Percentiles rank a stretch among this genome's conserved stretches.
These are phyloP conservation scores for Lumnitzera racemosa DNA, from an alignment of 345 rosid species.

Conservation along the genomic window DNA sequence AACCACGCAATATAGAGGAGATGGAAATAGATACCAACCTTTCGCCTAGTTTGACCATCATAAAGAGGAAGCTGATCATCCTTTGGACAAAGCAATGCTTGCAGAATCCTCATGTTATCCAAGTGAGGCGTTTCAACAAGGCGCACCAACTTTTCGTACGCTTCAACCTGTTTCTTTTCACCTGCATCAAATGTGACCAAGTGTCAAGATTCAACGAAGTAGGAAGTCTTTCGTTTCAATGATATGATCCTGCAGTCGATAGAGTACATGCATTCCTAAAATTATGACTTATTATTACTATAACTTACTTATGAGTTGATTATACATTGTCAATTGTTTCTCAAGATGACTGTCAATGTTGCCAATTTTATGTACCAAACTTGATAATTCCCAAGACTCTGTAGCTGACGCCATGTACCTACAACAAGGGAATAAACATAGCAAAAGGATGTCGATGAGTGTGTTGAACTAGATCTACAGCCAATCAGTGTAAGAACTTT, in stretches of 20 bases:
- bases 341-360: constrained; percentile 35
- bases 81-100: constrained; percentile 40
- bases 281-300: neutral
- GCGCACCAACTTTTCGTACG: constrained; percentile 28
- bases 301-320: constrained; percentile 35
- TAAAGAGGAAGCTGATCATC: constrained; percentile 42
- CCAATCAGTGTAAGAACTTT: too few relatives aligned
- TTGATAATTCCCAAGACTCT: constrained; percentile 65
- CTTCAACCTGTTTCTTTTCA: constrained; percentile 40
- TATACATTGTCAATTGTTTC: constrained; percentile 27
- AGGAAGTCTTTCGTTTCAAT: neutral
- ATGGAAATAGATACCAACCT: constrained; percentile 19
- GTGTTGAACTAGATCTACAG: too few relatives aligned
- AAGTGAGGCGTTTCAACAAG: constrained; percentile 43
- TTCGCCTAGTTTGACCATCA: constrained; percentile 44
- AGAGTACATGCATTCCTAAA: too few relatives aligned
- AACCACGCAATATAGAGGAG: neutral
- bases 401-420: constrained; percentile 34
- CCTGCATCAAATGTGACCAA: constrained; percentile 20
- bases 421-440: neutral
- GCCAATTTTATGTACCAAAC: constrained; percentile 51
- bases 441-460: neutral
- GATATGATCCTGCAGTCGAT: neutral
- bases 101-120: constrained; percentile 61
- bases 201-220: too few relatives aligned